Evolutionary conservation across 371 early-diverging fungal genomes (phyloP), one percentile per base, ranked within the genome.

Genomic region (Umbelopsis sp.): DNA sequence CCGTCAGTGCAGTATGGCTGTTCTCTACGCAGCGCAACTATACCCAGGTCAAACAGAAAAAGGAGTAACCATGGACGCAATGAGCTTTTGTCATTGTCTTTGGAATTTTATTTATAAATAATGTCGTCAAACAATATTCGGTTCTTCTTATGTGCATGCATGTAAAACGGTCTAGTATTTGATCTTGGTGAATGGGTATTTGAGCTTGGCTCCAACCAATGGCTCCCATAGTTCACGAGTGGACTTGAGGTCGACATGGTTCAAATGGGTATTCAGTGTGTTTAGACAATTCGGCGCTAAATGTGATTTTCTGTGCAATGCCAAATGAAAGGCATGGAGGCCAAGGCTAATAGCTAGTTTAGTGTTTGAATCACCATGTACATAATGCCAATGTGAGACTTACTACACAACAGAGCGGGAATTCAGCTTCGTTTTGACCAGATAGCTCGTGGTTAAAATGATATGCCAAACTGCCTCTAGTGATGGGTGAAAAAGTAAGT

Each of bases 1-100:
- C 35, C 35, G 35, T 29, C 14, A 35, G 57, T 29, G 57, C 35
- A 8, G 16, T 57, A 5, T 57, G 57, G 57, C 57, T 57, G 16
- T 37, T 57, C 18, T 24, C 57, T 18, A 57, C 57, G 3, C 57
- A 57, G 57, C 57, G 57, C 29, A 57, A 57, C 37, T 57, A 57
- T 35, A 57, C 57, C 57, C 29, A 35, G 3, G n/a, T 32, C 57
- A 57, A 57, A 35, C 32, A 18, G 35, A 57, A 57, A 29, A 57
- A 35, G 29, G 57, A 57, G 1, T 57, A 57, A 32, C 18, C 14
- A 16, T 35, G 22, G n/a, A 35, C 18, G 24, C 29, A 25, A 25
- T 14, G 12, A 9, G 1, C 25, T 29, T 22, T 29, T 29, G 29
- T 29, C 4, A 4, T 29, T 29, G 29, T 29, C 29, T 29, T 29